Base-by-base conservation (phyloP, 2,329 filamentous ascomycete species). In the Epichloe amarillans region DNA sequence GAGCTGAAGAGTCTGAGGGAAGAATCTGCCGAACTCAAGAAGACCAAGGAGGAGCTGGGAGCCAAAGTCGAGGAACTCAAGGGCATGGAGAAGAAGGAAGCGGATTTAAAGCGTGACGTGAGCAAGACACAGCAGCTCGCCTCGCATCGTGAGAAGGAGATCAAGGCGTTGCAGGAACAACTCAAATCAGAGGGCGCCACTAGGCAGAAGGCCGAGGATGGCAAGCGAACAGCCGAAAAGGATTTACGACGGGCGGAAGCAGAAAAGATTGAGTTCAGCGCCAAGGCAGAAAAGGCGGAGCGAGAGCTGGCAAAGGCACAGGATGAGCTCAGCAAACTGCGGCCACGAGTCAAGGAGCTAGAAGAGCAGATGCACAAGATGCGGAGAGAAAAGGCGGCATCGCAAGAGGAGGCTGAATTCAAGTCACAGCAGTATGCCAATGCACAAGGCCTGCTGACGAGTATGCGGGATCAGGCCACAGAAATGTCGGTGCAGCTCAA, bases 401-500 rank as follows among this genome's bases (percentile, higher is more conserved):
- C 90, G 19, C 79, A 83, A 41, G 88, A 95, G 57, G 90, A 97
- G 59, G 78, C 86, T 0, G 80, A 90, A 50, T 76, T 95, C 53
- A 95, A 93, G 72, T 78, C 80, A 2, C 86, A 88, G 39, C 88
- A 96, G 66, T 90, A 95, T 61, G 79, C 79, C 49, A 95, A 83
- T 57, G 86, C 88, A 0, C 88, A 97, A 64, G 86, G 84, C 47
- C 70, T 96, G 14, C 82, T 97, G 64, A 84, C 83, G 60, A 95
- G 87, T 63, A 93, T 97, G 88, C 86, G 90, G 54, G 89, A 96
- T 60, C 89, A 97, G 69, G 85, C 84, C 0, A 79, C 86, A 1
- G 93, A 98, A 69, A 78, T 97, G 61, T 83, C 83, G 5, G 85
- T 88, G 57, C 93, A 96, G 69, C 84, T 96, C 67, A 95, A 93